A percentile compares a stretch with the other conserved stretches of the same genome.
phyloP scores from a whole-genome alignment of 805 yeast genomes.

The Candida golubevii region DNA sequence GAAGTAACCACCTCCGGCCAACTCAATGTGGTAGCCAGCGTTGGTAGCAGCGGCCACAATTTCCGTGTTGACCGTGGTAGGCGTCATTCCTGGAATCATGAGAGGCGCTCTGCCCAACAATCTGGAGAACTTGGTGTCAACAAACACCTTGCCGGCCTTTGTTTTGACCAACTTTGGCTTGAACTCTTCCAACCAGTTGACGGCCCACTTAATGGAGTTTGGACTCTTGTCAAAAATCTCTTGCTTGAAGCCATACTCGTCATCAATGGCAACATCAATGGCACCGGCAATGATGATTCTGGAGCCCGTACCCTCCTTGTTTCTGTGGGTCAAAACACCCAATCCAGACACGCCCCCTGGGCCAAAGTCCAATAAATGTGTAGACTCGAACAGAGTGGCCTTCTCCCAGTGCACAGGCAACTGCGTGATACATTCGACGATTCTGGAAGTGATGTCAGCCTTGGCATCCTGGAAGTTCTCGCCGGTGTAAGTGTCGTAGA shows the following conservation, averaged over 20 bases:
- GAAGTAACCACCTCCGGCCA: constrained; percentile 99
- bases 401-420: constrained; percentile 93
- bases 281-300: constrained; percentile 93
- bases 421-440: constrained; percentile 78
- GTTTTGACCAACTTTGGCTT: constrained; percentile 83
- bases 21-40: constrained; percentile 95
- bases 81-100: constrained; percentile 99
- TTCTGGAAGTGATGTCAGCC: constrained; percentile 55
- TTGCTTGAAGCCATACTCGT: constrained; percentile 93
- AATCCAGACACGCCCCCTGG: constrained; percentile 98
- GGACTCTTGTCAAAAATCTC: constrained; percentile 77
- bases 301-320: constrained; percentile 97
- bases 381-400: constrained; percentile 75
- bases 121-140: constrained; percentile 91
- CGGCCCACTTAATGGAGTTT: constrained; percentile 69
- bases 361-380: constrained; percentile 95
- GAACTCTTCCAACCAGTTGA: constrained; percentile 86
- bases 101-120: constrained; percentile 92
- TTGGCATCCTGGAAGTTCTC: constrained; percentile 55
- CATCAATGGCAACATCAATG: constrained; percentile 61
- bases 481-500: constrained; percentile 86
- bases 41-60: constrained; percentile 91
- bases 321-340: constrained; percentile 93
- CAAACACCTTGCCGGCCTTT: constrained; percentile 62
- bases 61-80: constrained; percentile 91